phyloP scores from a whole-genome alignment of 306 rosid species.

The Vigna unguiculata region DNA sequence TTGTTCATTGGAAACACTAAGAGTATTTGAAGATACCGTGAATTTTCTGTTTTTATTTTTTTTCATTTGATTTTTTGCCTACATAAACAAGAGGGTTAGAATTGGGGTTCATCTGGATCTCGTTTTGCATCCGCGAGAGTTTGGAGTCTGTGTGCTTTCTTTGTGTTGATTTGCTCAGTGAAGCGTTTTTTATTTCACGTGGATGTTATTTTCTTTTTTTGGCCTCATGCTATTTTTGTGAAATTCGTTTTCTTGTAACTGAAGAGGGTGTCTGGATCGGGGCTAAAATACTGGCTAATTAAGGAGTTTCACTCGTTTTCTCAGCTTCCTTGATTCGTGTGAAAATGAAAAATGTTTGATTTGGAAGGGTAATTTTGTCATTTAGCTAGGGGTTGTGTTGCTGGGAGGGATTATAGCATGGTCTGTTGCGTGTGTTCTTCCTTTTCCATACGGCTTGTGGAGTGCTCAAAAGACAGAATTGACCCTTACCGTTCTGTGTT shows the following conservation, averaged over 20 bases:
- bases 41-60: neutral
- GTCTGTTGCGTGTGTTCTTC: constrained; percentile 29
- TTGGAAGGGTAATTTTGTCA: constrained; percentile 62
- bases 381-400: constrained; percentile 30
- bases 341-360: constrained; percentile 35
- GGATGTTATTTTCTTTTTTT: neutral
- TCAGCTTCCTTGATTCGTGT: constrained; percentile 32
- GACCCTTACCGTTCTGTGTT: constrained; percentile 46
- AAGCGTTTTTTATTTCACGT: constrained; percentile 23
- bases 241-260: constrained; percentile 14
- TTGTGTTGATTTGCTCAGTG: constrained; percentile 31
- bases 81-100: constrained; percentile 31
- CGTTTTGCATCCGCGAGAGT: constrained; percentile 14
- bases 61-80: neutral
- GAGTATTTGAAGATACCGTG: neutral
- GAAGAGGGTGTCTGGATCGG: constrained; percentile 27
- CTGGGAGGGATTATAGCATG: constrained; percentile 40
- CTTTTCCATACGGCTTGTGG: constrained; percentile 39
- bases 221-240: constrained; percentile 27
- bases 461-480: constrained; percentile 52
- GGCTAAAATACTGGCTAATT: constrained; percentile 40
- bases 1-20: neutral
- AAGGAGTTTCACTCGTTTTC: constrained; percentile 39
- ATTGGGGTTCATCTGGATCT: constrained; percentile 45
- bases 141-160: constrained; percentile 23